These are phyloP conservation scores for Bipolaris cookei DNA, from an alignment of 2,329 filamentous ascomycete species.

Conservation along the genomic window DNA sequence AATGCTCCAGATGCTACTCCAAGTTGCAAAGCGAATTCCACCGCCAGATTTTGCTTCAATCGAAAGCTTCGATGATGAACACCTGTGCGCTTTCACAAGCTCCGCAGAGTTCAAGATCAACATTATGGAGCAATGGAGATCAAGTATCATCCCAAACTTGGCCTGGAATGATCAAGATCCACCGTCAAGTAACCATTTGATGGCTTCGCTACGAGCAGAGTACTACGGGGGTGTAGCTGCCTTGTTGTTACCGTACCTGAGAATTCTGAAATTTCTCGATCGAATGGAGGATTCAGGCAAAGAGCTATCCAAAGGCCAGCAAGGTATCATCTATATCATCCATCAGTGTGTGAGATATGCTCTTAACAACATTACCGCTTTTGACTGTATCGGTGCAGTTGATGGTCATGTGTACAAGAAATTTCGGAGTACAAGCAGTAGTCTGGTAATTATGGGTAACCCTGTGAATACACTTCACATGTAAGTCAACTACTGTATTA, in stretches of 20 bases:
- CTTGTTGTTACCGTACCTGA: conserved; percentile 1
- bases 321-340: too few relatives aligned
- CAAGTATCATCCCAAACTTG: neutral
- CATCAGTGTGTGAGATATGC: too few relatives aligned
- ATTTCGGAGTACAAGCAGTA: too few relatives aligned
- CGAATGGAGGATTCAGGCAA: neutral
- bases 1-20: too few relatives aligned
- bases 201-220: conserved; percentile 5
- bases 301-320: too few relatives aligned
- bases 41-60: neutral
- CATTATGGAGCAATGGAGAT: conserved; percentile 3
- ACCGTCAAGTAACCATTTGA: conserved; percentile 4
- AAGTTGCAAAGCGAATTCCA: neutral
- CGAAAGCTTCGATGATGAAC: neutral
- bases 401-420: too few relatives aligned
- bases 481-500: too few relatives aligned
- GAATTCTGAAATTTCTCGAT: neutral
- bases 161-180: neutral
- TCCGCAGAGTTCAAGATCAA: neutral
- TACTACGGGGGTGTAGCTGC: neutral
- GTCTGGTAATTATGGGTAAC: too few relatives aligned
- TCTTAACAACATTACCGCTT: too few relatives aligned
- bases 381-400: too few relatives aligned
- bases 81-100: neutral
- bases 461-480: too few relatives aligned